Conservation (phyloP, 2,329 filamentous ascomycete species). For the Dothistroma septosporum region DNA sequence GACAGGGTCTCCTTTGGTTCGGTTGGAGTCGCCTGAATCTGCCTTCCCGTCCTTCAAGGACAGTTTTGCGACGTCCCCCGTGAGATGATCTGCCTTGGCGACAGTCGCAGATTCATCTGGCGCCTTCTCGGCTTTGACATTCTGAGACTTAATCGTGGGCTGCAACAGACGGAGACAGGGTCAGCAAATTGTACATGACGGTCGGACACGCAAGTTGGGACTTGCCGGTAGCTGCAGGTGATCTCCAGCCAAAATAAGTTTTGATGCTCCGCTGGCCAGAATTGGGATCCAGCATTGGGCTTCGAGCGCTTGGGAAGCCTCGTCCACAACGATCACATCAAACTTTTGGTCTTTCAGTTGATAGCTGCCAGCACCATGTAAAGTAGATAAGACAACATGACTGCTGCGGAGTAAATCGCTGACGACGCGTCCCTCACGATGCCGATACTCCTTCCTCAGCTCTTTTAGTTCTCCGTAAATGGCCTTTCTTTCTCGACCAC, state of each 20-base stretch:
- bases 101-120: constrained; percentile 28
- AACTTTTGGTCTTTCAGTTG: constrained; percentile 77
- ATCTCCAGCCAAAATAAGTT: constrained; percentile 87
- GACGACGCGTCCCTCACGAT: constrained; percentile 78
- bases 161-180: not conserved
- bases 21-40: constrained; percentile 26
- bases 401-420: constrained; percentile 68
- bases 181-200: constrained; percentile 1
- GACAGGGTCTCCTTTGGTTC: constrained; percentile 35
- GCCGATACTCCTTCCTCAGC: constrained; percentile 75
- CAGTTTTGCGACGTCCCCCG: constrained; percentile 9
- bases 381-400: constrained; percentile 83
- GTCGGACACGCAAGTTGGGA: not conserved
- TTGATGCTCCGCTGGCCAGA: constrained; percentile 60
- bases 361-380: constrained; percentile 85
- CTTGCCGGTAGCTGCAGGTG: constrained; percentile 74
- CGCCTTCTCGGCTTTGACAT: constrained; percentile 38
- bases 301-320: constrained; percentile 91
- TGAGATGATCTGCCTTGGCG: constrained; percentile 2
- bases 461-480: constrained; percentile 85
- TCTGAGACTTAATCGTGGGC: constrained; percentile 82
- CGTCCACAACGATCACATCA: constrained; percentile 92
- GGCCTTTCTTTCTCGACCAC: constrained; percentile 69
- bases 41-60: constrained; percentile 11
- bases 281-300: constrained; percentile 96